Evolutionary conservation across 106 monocot species (phyloP), one percentile per base, ranked within the genome.

Genomic region (Allium cepa): DNA sequence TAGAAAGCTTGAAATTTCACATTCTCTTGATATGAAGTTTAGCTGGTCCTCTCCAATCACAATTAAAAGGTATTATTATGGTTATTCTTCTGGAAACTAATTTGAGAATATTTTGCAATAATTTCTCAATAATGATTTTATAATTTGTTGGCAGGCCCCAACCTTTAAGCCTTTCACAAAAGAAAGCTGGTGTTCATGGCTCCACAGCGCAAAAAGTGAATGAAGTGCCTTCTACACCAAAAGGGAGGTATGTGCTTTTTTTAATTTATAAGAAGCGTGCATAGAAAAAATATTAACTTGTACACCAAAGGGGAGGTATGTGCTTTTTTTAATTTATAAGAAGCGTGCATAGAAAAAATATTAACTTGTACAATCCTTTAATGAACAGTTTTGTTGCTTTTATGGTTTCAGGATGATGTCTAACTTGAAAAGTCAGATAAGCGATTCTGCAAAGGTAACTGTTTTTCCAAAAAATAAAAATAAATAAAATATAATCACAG

Each of bases 271-370:
- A 49, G 59, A 17, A 10, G 18, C 8, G 22, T 8, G 18, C 59
- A 18, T 36, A 47, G 14, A 28, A 26, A 36, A 62, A 12, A 59
- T 11, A 14, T 10, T 14, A 63, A 47, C 16, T 47, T 13, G 36
- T 8, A 8, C 46, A 63, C 10, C 52, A 48, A 80, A 26, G 7
- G 68, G 53, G 66, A 79, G 81, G 85, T 81, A 49, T 65, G 45
- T 28, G 7, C 18, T 64, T 13, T 28, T 8, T 66, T 63, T 17
- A 50, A 10, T 51, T 51, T 9, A 11, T 50, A 4, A 49, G 59
- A 17, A 10, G 18, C 8, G 22, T 8, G 18, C 59, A 18, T 36
- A 47, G 14, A 28, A 26, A 36, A 62, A 12, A 59, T 11, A 14
- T 10, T 14, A 63, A 47, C 16, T 47, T 13, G 36, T 8, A 8